A percentile compares a stretch with the other conserved stretches of the same genome.
These are phyloP conservation scores for Neofusicoccum umdonicola DNA, from an alignment of 2,329 filamentous ascomycete genomes.

Conservation along the genomic window DNA sequence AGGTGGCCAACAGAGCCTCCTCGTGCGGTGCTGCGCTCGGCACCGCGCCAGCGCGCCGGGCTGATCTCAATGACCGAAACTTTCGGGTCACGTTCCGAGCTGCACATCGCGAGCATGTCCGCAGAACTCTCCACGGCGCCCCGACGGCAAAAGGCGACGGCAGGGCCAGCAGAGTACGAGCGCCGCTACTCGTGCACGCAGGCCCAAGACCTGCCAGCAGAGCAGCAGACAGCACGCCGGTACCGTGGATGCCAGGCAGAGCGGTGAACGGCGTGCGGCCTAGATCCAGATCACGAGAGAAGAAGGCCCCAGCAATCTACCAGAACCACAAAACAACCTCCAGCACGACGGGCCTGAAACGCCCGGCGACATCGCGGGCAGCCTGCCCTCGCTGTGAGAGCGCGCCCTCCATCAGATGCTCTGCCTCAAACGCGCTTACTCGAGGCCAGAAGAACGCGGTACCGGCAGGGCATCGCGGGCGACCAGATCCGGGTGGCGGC, in stretches of 20 bases:
- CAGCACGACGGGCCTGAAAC: constrained; percentile 1
- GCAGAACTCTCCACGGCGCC: background rate
- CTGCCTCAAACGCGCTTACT: constrained; percentile 7
- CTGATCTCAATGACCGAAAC: constrained; percentile 15
- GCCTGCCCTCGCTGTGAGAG: no score
- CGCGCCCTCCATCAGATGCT: background rate
- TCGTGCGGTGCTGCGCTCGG: background rate
- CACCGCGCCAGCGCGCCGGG: background rate
- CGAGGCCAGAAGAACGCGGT: background rate
- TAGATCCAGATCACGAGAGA: constrained; percentile 8
- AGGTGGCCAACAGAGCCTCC: background rate
- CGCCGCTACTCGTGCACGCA: background rate
- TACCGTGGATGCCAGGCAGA: background rate
- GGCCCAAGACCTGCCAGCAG: background rate
- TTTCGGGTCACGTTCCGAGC: constrained; percentile 1
- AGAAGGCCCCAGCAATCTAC: background rate
- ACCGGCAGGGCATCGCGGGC: background rate
- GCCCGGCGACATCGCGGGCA: background rate
- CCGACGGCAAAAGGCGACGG: background rate
- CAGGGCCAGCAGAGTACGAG: background rate
- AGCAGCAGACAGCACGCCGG: background rate
- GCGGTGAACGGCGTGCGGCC: constrained; percentile 6
- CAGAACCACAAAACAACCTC: constrained; percentile 10
- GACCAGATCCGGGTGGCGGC: background rate
- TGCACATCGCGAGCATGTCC: background rate